Conservation (phyloP, 2,329 filamentous ascomycete genomes). For the Dactylellina sp. region DNA sequence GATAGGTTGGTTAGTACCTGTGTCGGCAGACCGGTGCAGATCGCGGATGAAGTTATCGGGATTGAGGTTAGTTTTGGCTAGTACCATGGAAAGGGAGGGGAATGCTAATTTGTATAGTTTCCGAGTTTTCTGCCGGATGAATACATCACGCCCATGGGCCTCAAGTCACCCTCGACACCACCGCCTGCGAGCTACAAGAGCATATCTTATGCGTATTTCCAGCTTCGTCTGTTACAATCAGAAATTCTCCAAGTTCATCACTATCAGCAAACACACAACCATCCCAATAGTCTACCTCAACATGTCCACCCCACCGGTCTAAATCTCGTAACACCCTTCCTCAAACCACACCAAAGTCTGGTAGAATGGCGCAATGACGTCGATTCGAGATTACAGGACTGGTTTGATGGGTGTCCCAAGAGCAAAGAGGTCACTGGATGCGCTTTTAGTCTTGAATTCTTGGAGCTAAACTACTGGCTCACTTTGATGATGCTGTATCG, state of each 20-base stretch:
- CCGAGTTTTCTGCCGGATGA: constrained; percentile 88
- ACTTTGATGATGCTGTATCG: constrained; percentile 95
- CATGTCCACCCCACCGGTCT: constrained; percentile 54
- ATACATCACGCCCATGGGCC: constrained; percentile 84
- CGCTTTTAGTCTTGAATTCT: constrained; percentile 86
- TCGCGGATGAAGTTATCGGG: constrained; percentile 95
- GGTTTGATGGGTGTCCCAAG: constrained; percentile 85
- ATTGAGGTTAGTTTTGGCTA: constrained; percentile 71
- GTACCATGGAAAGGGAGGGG: constrained; percentile 1
- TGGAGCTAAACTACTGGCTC: constrained; percentile 98
- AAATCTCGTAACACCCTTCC: constrained; percentile 82
- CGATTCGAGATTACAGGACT: constrained; percentile 82
- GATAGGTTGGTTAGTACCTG: constrained; percentile 95
- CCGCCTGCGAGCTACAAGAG: constrained; percentile 85
- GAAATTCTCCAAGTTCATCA: constrained; percentile 95
- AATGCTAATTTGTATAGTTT: constrained; percentile 66
- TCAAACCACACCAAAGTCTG: constrained; percentile 85
- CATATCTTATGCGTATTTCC: constrained; percentile 91
- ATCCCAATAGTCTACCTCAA: constrained; percentile 50
- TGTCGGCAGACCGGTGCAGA: constrained; percentile 90
- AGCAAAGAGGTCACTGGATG: constrained; percentile 81
- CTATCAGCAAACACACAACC: constrained; percentile 81
- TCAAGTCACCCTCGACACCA: constrained; percentile 68
- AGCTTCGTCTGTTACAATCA: constrained; percentile 86
- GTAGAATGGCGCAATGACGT: constrained; percentile 89